phyloP scores from a whole-genome alignment of 139 green algal species.

The Asterochloris erici region DNA sequence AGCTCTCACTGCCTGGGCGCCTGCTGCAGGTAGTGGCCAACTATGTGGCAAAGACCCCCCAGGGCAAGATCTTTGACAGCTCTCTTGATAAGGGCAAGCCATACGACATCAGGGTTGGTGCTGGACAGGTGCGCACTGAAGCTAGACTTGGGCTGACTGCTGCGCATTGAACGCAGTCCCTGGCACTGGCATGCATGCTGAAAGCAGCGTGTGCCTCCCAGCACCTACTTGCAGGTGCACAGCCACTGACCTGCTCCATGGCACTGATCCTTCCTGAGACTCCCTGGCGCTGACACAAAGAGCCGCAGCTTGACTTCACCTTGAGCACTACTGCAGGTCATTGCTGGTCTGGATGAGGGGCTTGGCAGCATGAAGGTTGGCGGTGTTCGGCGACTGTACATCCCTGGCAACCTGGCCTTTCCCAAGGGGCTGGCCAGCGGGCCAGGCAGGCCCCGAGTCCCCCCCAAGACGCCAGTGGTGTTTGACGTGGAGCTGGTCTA shows the following conservation, averaged over 20 bases:
- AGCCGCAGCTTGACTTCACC: too few species aligned
- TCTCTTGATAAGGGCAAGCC: constrained; percentile 78
- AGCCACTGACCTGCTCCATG: too few species aligned
- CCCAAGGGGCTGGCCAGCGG: constrained; percentile 19
- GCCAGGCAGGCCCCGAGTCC: constrained; percentile 65
- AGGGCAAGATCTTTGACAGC: constrained; percentile 79
- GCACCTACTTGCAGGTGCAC: neutral
- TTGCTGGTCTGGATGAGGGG: constrained; percentile 88
- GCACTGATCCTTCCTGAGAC: too few species aligned
- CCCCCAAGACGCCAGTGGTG: constrained; percentile 70
- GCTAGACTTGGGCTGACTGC: too few species aligned
- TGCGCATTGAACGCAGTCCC: too few species aligned
- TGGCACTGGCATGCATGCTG: too few species aligned
- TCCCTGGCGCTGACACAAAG: too few species aligned
- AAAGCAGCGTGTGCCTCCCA: too few species aligned
- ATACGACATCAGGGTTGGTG: constrained; percentile 85
- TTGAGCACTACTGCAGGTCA: constrained; percentile 32
- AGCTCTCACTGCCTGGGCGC: neutral
- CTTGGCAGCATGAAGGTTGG: constrained; percentile 84
- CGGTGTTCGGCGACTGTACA: constrained; percentile 85
- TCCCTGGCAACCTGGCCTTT: constrained; percentile 61
- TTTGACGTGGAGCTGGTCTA: constrained; percentile 94
- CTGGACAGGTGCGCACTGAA: constrained; percentile 48
- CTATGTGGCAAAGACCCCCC: constrained; percentile 87
- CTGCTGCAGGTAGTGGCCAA: constrained; percentile 71